Base-by-base conservation (phyloP, 768 basidiomycete species). In the Trametes villosa region DNA sequence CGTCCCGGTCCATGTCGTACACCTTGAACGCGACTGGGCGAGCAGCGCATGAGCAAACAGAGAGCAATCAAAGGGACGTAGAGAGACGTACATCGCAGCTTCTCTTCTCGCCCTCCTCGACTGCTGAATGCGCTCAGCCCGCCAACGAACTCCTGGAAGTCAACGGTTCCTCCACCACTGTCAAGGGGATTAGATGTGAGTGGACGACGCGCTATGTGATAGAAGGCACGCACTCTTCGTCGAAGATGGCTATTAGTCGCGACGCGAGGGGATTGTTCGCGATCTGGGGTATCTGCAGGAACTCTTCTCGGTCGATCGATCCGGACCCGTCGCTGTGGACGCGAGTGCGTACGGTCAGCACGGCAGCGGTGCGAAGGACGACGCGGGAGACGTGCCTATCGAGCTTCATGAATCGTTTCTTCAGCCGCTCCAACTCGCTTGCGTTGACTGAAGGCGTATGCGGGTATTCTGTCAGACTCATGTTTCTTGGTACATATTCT, bases 401-500 rank as follows among this genome's bases (percentile, higher is more conserved):
- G 67, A 99, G 89, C 78, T 99, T 99, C 94, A 98, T 98, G 76
- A 99, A 98, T 54, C 97, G 89, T 75, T 98, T 98, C 85, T 97
- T 97, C 68, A 98, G 82, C 54, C 97, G 85, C 67, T 98, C 93
- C 67, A 99, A 79, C 77, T 99, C 97, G 48, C 87, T 84, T 49
- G 90, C 91, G 20, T 93, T 98, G 88, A 99, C 97, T 98, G 72
- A 44, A 33, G 9, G 24, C 40, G 44, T 27, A 22, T 26, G 11
- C 6, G 6, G 27, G 30, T 29, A 48, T 15, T 22, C 31, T 20
- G 27, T 4, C 48, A 45, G 50, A 13, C 20, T 52, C n/a, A 29
- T 8, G 27, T 48, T 38, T 4, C 38, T 24, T 17, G 24, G 15
- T 1, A 18, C 18, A 2, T 29, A 27, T 20, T 7, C 38, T 9